Conservation (phyloP, 371 early-diverging fungal genomes). For the Basidiobolus heterosporus region DNA sequence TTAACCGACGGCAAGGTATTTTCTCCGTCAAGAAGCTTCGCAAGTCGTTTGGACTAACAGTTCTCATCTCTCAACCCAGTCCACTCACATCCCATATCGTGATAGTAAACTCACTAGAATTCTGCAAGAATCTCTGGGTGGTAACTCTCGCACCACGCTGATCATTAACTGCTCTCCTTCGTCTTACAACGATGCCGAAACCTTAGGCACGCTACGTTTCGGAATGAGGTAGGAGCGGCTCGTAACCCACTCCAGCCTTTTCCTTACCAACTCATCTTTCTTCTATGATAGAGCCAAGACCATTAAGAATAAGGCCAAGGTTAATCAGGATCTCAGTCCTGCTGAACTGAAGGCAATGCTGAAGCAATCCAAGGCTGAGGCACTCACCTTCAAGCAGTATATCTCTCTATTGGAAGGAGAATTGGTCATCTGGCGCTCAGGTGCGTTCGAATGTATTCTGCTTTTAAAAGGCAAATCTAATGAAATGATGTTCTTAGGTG, state of each 20-base stretch:
- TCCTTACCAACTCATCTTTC: not conserved
- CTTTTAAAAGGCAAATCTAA: not conserved
- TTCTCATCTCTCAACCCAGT: conserved; percentile 23
- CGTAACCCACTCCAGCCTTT: not conserved
- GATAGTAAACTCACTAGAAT: conserved; percentile 97
- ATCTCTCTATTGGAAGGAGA: conserved; percentile 73
- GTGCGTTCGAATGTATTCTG: not conserved
- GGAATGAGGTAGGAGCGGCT: conserved; percentile 66
- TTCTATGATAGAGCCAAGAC: conserved; percentile 63
- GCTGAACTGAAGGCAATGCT: conserved; percentile 83
- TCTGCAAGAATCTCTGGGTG: conserved; percentile 95
- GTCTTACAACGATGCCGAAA: conserved; percentile 90
- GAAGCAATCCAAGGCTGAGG: conserved; percentile 69
- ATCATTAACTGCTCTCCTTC: conserved; percentile 95
- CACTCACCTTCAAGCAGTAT: conserved; percentile 63
- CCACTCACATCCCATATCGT: conserved; percentile 93
- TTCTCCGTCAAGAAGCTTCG: too few species aligned
- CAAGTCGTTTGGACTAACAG: conserved; percentile 2
- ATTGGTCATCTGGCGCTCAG: conserved; percentile 71
- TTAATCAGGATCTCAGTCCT: conserved; percentile 85
- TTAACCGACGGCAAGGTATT: conserved; percentile 84
- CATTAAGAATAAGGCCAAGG: conserved; percentile 96
- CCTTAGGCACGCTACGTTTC: conserved; percentile 87
- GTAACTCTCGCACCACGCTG: conserved; percentile 89
- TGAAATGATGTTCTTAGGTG: conserved; percentile 19